phyloP scores from a whole-genome alignment of 768 basidiomycete genomes.

The Clavaria fumosa region DNA sequence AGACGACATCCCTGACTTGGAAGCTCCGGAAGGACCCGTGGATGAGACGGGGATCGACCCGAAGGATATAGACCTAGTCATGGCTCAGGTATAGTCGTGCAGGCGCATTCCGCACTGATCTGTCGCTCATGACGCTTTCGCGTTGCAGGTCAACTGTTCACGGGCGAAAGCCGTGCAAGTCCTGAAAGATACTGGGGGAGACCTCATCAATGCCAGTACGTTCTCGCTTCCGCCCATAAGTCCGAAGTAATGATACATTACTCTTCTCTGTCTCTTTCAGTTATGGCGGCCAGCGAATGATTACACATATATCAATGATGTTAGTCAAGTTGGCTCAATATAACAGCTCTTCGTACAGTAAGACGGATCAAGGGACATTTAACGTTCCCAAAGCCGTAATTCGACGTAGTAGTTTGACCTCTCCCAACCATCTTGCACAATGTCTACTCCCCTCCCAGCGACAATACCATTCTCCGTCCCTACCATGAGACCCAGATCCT shows the following conservation, averaged over 20 bases:
- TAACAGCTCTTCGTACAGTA: too few species aligned
- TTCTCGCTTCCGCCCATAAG: conserved; percentile 13
- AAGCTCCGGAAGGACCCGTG: conserved; percentile 59
- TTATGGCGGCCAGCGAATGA: conserved; percentile 90
- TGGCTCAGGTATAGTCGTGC: conserved; percentile 38
- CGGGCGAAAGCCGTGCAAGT: conserved; percentile 85
- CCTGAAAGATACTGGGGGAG: conserved; percentile 82
- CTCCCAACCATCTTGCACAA: conserved; percentile 72
- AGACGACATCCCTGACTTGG: conserved; percentile 74
- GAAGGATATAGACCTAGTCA: conserved; percentile 91
- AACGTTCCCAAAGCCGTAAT: conserved; percentile 39
- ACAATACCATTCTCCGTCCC: conserved; percentile 16
- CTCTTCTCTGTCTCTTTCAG: conserved; percentile 22
- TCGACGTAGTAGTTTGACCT: conserved; percentile 82
- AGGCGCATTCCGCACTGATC: neutral
- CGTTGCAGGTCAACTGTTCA: conserved; percentile 65
- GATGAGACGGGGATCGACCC: conserved; percentile 84
- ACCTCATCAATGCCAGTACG: conserved; percentile 94
- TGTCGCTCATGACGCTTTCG: neutral
- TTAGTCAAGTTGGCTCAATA: too few species aligned
- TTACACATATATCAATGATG: too few species aligned
- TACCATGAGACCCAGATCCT: conserved; percentile 37
- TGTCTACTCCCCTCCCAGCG: conserved; percentile 35
- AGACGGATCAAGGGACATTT: too few species aligned
- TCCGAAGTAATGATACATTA: too few species aligned